phyloP scores from a whole-genome alignment of 1,284 basidiomycete genomes.

The Cystobasidium pallidum region DNA sequence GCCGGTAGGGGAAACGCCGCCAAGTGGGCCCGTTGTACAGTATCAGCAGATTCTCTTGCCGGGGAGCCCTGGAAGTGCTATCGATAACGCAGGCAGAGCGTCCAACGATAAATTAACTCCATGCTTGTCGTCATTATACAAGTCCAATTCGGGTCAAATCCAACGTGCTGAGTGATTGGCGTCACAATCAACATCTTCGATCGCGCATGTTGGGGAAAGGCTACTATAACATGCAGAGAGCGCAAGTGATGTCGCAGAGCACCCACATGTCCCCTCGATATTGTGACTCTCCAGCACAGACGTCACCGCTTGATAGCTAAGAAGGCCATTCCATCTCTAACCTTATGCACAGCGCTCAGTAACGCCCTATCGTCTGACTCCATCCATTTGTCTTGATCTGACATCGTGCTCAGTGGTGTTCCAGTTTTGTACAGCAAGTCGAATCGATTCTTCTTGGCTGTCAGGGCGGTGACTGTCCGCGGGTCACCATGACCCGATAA shows the following conservation, averaged over 20 bases:
- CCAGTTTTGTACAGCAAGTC: constrained; percentile 67
- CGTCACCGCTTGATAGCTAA: constrained; percentile 38
- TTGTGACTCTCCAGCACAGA: too few species aligned
- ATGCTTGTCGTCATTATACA: neutral
- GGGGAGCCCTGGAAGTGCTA: too few species aligned
- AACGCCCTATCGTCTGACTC: constrained; percentile 67
- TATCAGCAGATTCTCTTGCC: too few species aligned
- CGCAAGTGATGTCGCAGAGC: too few species aligned
- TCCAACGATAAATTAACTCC: neutral
- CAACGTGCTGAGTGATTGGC: too few species aligned
- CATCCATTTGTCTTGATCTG: constrained; percentile 67
- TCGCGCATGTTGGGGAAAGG: neutral
- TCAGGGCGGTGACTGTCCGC: constrained; percentile 70
- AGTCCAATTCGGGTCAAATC: too few species aligned
- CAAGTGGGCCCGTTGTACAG: too few species aligned
- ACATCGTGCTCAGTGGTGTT: constrained; percentile 54
- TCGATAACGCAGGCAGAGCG: too few species aligned
- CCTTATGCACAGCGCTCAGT: constrained; percentile 10
- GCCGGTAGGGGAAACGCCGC: too few species aligned
- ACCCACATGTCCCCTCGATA: too few species aligned
- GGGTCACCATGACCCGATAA: constrained; percentile 87
- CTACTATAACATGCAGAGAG: too few species aligned
- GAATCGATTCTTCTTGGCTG: constrained; percentile 69
- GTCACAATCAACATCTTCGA: neutral
- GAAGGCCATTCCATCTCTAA: constrained; percentile 42